A percentile compares a stretch with the other conserved stretches of the same genome.
phyloP scores from a whole-genome alignment of 2,329 filamentous ascomycete species.

The Talaromyces funiculosus region DNA sequence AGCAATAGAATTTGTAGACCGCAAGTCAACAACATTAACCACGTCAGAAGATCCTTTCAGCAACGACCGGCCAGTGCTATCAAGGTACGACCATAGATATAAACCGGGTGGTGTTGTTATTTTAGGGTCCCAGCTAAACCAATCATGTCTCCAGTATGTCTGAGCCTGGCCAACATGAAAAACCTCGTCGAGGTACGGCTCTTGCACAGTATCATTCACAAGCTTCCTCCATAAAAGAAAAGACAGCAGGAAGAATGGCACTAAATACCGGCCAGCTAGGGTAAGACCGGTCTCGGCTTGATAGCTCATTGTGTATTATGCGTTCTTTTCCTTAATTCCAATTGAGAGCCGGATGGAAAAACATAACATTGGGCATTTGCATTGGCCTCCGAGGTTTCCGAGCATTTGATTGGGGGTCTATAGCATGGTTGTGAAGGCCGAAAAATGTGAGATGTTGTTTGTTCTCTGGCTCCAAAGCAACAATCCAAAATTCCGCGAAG shows the following conservation, averaged over 20 bases:
- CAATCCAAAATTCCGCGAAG: constrained; percentile 13
- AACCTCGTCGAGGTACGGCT: constrained; percentile 54
- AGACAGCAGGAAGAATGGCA: constrained; percentile 30
- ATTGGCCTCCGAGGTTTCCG: neutral
- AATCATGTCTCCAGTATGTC: constrained; percentile 71
- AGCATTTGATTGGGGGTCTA: neutral
- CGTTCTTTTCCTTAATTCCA: neutral
- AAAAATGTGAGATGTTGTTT: constrained; percentile 9
- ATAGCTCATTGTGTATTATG: constrained; percentile 25
- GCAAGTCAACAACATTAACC: constrained; percentile 30
- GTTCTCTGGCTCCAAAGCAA: neutral
- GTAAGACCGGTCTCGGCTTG: constrained; percentile 28
- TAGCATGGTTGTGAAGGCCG: constrained; percentile 3
- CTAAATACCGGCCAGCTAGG: constrained; percentile 32
- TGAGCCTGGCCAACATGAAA: constrained; percentile 82
- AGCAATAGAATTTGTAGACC: constrained; percentile 34
- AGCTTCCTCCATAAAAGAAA: constrained; percentile 38
- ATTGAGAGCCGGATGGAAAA: neutral
- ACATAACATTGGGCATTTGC: neutral
- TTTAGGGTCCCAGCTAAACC: constrained; percentile 84
- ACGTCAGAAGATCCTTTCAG: constrained; percentile 27
- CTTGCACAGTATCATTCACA: constrained; percentile 47
- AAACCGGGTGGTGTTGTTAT: constrained; percentile 94
- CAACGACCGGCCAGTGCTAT: constrained; percentile 21
- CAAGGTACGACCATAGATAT: constrained; percentile 52